phyloP scores from a whole-genome alignment of 2,329 filamentous ascomycete genomes.

The Scopulariopsis brevicaulis region DNA sequence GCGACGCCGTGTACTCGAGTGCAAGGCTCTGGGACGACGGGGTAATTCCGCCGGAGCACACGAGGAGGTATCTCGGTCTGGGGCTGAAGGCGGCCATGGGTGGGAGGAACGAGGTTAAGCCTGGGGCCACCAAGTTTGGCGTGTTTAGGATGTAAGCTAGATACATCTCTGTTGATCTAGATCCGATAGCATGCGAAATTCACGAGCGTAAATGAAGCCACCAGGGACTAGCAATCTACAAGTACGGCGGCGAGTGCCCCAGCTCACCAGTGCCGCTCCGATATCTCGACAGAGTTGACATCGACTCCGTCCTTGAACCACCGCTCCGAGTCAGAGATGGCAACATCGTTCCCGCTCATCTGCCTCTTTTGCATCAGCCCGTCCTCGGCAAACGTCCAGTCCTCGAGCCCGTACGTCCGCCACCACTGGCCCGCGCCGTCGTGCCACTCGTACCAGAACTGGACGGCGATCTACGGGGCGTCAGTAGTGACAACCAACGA shows the following conservation, averaged over 20 bases:
- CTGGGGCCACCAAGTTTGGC: slow-evolving; percentile 59
- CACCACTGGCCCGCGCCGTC: slow-evolving; percentile 67
- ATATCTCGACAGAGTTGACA: slow-evolving; percentile 54
- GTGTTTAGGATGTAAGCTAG: slow-evolving; percentile 66
- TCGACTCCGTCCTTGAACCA: slow-evolving; percentile 63
- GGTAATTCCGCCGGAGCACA: slow-evolving; percentile 68
- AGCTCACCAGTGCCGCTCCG: slow-evolving; percentile 53
- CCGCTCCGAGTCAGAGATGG: slow-evolving; percentile 47
- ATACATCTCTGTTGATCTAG: background rate
- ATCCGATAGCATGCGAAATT: background rate
- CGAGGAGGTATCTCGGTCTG: slow-evolving; percentile 58
- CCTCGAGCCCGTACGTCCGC: slow-evolving; percentile 75
- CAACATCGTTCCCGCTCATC: slow-evolving; percentile 67
- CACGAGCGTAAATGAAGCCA: background rate
- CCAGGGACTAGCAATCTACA: background rate
- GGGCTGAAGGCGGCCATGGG: slow-evolving; percentile 62
- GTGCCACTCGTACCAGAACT: slow-evolving; percentile 83
- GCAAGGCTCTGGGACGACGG: slow-evolving; percentile 86
- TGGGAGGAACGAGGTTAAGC: slow-evolving; percentile 49
- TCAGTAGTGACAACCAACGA: background rate
- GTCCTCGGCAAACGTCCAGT: slow-evolving; percentile 64
- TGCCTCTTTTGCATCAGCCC: slow-evolving; percentile 63
- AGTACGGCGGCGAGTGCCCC: background rate
- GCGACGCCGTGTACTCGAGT: slow-evolving; percentile 77
- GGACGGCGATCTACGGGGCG: slow-evolving; percentile 56